Percentiles rank a stretch among this genome's conserved stretches.
Evolutionary conservation across 2,329 filamentous ascomycete genomes (phyloP).

Genomic region (Verticillium klebahnii): DNA sequence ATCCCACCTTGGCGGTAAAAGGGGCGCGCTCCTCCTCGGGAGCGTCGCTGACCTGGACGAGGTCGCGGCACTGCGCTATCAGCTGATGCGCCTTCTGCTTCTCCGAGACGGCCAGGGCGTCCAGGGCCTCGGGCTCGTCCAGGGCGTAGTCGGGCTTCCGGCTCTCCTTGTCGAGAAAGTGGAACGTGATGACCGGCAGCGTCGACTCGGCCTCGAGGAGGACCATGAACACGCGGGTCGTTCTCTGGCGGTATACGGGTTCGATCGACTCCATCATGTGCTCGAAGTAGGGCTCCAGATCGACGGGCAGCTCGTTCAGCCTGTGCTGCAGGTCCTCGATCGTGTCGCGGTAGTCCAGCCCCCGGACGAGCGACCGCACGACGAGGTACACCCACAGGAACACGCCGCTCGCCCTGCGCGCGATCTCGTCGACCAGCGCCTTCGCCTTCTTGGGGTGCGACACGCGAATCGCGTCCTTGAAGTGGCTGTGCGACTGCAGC

Average conservation of each 20-base stretch:
- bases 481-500: not conserved
- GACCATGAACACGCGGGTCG: not conserved
- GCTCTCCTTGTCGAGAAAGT: not conserved
- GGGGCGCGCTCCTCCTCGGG: not conserved
- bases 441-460: not conserved
- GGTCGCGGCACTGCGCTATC: not conserved
- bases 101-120: not conserved
- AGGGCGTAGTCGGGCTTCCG: not conserved
- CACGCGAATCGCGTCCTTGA: not conserved
- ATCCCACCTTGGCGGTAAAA: constrained; percentile 4
- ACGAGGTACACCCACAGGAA: constrained; percentile 27
- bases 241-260: not conserved
- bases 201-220: not conserved
- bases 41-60: not conserved
- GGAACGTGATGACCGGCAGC: not conserved
- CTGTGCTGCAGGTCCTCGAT: constrained; percentile 1
- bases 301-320: constrained; percentile 3
- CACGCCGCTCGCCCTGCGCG: constrained; percentile 22
- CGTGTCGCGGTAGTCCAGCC: constrained; percentile 8
- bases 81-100: not conserved
- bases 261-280: constrained; percentile 7
- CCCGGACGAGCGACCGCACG: constrained; percentile 11
- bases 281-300: constrained; percentile 8
- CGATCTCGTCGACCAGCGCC: constrained; percentile 11
- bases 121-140: not conserved